Evolutionary conservation across 2,329 filamentous ascomycete genomes (phyloP).

Genomic region (Scedosporium apiospermum): DNA sequence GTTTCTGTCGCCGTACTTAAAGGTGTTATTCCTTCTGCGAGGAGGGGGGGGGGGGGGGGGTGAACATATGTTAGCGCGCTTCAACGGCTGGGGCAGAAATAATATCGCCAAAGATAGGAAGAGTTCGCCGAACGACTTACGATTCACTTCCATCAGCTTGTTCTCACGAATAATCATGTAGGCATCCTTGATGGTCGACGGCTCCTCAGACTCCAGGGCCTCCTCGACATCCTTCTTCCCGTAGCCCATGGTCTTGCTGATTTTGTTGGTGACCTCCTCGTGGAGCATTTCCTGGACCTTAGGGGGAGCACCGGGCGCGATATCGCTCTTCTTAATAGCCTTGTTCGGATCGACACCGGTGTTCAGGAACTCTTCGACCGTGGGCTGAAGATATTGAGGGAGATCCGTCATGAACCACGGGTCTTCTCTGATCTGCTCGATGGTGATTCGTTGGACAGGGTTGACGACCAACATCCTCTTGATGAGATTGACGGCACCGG

Average conservation of each 20-base stretch:
- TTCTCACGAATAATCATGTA: constrained; percentile 98
- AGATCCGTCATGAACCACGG: constrained; percentile 89
- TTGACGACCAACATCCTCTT: constrained; percentile 93
- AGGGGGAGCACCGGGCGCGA: constrained; percentile 68
- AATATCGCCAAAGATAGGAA: not conserved
- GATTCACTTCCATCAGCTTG: constrained; percentile 90
- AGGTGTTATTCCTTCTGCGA: not conserved
- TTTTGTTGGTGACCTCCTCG: constrained; percentile 85
- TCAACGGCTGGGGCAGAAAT: too few relatives aligned
- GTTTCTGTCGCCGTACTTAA: constrained; percentile 13
- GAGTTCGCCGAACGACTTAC: constrained; percentile 43
- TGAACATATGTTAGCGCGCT: too few relatives aligned
- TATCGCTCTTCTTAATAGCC: constrained; percentile 72
- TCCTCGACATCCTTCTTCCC: constrained; percentile 91
- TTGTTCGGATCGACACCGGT: constrained; percentile 91
- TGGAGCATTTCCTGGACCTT: constrained; percentile 84
- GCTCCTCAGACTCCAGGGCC: constrained; percentile 81
- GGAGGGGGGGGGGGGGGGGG: not conserved
- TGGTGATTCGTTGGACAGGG: constrained; percentile 86
- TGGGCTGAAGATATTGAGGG: constrained; percentile 75
- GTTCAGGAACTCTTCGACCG: constrained; percentile 84
- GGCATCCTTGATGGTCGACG: constrained; percentile 96
- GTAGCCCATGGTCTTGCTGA: constrained; percentile 97
- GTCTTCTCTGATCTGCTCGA: constrained; percentile 85
- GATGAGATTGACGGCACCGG: constrained; percentile 73